Base-by-base conservation (phyloP, 2,329 filamentous ascomycete genomes). In the Paracoccidioides lutzii region DNA sequence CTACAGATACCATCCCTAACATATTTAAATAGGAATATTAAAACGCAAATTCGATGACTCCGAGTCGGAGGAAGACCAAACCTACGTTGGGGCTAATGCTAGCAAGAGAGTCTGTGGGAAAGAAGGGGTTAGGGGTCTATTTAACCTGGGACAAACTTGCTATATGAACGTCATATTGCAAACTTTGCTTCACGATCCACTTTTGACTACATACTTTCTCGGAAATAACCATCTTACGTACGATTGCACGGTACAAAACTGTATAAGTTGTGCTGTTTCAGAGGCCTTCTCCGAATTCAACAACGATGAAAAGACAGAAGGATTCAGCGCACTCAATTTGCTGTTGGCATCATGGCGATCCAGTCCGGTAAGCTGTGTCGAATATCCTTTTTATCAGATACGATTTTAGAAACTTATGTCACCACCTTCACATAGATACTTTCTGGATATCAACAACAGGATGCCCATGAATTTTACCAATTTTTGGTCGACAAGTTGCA, bases 111-210 rank as follows among this genome's bases (percentile, higher is more conserved):
- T 89, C 10, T 96, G 91, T 67, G 83, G 88, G 56, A 90, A 89
- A 15, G 90, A 86, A 62, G 91, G 93, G 8, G 81, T 96, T 42
- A 83, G 93, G 40, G 91, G 91, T 37, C 85, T 98, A 58, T 96
- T 95, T 72, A 98, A 97, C 66, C 91, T 95, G 69, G 93, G 91
- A n/a, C 90, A 94, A 57, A 97, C 93, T 9, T 98, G 91, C 75
- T 98, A 96, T 72, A 91, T 97, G 79, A 95, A 93, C 64, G 91
- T 96, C 35, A 90, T 97, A 50, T 78, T 98, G 14, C 93, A 97
- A 70, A 90, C 87, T 56, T 83, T 98, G 63, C 81, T 97, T 55
- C 91, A 96, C 73, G 96, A 97, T 66, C 91, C 91, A 0, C 79
- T 96, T 46, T 80, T 98, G 35, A 84, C 88, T 58, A 90, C 91